Base-by-base conservation (phyloP, 1,284 basidiomycete species). In the Leccinum pachyderme region DNA sequence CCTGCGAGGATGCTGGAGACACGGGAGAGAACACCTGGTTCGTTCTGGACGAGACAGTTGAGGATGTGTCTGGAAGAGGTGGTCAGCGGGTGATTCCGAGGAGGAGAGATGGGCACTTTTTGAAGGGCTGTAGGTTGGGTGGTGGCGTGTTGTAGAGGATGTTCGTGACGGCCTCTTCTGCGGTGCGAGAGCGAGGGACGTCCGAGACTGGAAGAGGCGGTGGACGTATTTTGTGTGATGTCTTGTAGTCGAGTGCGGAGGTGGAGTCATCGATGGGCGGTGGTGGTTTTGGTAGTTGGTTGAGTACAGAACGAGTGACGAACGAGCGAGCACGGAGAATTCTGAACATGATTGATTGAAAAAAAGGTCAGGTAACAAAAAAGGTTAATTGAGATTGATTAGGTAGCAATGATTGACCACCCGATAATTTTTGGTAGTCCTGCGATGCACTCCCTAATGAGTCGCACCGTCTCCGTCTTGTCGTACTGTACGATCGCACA, bases 41-140 rank as follows among this genome's bases (percentile, higher is more conserved):
- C 97, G 72, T 99, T 98, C 76, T 99, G 97, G 7, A 99, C 97
- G 58, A 99, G 86, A 74, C 95, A 98, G 77, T 99, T 99, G 61
- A 99, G 82, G 57, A 96, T 86, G 71, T 99, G 97, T 71, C 95
- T 91, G 69, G n/a, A 35, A 28, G 18, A 61, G 44, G n/a, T 44
- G 12, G 24, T 46, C 4, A 25, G 22, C 2, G 15, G 9, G 25
- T 15, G 7, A 18, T 11, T 9, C 15, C 13, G n/a, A 8, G 8
- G 37, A 41, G 12, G 12, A 18, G 25, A 44, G 13, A 22, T 8
- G 7, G n/a, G 1, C 15, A 94, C 91, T 93, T 92, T 83, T 97
- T 98, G 77, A 89, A 97, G 2, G 95, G 95, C 72, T 97, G 92
- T 53, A 88, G 74, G 69, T 87, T 93, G 2, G 95, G 94, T 18